Evolutionary conservation across 257 asterid species (phyloP).

Genomic region (Nicotiana tomentosiformis): DNA sequence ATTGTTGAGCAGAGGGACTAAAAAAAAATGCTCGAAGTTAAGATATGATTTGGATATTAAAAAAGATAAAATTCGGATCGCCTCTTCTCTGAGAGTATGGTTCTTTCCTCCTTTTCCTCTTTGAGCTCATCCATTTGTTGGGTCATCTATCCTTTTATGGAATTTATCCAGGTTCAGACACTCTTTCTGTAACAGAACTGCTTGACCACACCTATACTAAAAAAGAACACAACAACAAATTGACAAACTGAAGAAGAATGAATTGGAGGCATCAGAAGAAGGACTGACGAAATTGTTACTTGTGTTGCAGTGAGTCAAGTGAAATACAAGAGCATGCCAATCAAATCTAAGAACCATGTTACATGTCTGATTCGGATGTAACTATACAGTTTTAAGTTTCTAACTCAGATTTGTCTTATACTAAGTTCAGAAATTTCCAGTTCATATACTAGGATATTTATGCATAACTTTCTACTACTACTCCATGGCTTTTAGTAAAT

Average conservation of each 20-base stretch:
- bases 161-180: not conserved
- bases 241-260: not conserved
- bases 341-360: not conserved
- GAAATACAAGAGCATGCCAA: not conserved
- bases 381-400: not conserved
- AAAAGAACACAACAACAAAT: not conserved
- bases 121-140: not conserved
- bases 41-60: not conserved
- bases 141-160: not conserved
- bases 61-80: too few species aligned
- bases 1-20: not conserved
- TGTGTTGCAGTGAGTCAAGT: not conserved
- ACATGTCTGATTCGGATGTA: not conserved
- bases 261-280: not conserved
- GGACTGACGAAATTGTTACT: not conserved
- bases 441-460: not conserved
- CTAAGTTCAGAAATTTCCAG: not conserved
- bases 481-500: not conserved
- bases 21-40: not conserved
- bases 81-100: not conserved
- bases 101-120: not conserved
- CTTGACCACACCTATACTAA: not conserved
- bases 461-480: conserved; percentile 2
- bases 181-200: not conserved
- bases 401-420: not conserved